phyloP scores from a whole-genome alignment of 2,329 filamentous ascomycete genomes.

The Scleromitrula shiraiana region DNA sequence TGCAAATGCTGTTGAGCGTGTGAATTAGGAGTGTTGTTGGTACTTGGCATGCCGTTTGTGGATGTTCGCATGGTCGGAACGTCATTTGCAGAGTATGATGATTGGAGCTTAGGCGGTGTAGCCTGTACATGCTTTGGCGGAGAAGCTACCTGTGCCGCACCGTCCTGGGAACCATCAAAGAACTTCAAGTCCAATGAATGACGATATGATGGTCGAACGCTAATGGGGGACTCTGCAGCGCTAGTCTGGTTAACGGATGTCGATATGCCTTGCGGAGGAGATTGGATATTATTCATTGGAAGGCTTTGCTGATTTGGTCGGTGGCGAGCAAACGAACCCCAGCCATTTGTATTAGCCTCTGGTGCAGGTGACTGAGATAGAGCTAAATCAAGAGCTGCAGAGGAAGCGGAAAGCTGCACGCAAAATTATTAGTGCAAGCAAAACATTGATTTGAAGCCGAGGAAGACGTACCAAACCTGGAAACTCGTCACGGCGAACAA shows the following conservation, averaged over 20 bases:
- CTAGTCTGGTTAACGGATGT: slow-evolving; percentile 31
- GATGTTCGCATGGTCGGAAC: slow-evolving; percentile 69
- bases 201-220: slow-evolving; percentile 41
- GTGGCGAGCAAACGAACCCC: slow-evolving; percentile 29
- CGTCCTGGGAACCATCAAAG: slow-evolving; percentile 32
- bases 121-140: slow-evolving; percentile 46
- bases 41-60: slow-evolving; percentile 27
- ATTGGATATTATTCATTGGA: slow-evolving; percentile 22
- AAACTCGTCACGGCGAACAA: slow-evolving; percentile 54
- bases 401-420: slow-evolving; percentile 72
- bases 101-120: slow-evolving; percentile 67
- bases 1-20: slow-evolving; percentile 52
- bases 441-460: slow-evolving; percentile 4
- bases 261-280: slow-evolving; percentile 31
- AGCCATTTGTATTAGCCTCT: slow-evolving; percentile 36
- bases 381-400: slow-evolving; percentile 72
- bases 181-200: slow-evolving; percentile 51
- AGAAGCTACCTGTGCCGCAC: slow-evolving; percentile 28
- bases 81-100: slow-evolving; percentile 86
- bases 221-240: slow-evolving; percentile 38
- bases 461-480: slow-evolving; percentile 27
- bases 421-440: slow-evolving; percentile 33
- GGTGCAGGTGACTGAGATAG: slow-evolving; percentile 58
- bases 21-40: slow-evolving; percentile 40
- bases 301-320: slow-evolving; percentile 41